A percentile compares a stretch with the other conserved stretches of the same genome.
phyloP scores from a whole-genome alignment of 2,329 filamentous ascomycete species.

The Ophiostoma sp. region DNA sequence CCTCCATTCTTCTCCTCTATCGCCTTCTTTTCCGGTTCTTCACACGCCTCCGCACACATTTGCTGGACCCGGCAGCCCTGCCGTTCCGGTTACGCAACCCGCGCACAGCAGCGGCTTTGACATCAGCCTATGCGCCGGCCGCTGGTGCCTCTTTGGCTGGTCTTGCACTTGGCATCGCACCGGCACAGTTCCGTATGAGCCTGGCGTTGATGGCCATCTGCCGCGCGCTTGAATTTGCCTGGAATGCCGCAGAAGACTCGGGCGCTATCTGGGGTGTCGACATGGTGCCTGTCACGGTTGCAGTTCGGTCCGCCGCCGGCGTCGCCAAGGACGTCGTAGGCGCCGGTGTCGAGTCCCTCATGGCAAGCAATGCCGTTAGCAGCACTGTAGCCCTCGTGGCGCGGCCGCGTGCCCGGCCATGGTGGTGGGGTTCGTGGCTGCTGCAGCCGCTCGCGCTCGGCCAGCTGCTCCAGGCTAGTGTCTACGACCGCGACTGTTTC shows the following conservation, averaged over 20 bases:
- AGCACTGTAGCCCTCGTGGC: conserved; percentile 18
- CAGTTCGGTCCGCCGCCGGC: conserved; percentile 33
- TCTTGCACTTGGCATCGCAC: conserved; percentile 70
- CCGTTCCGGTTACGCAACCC: conserved; percentile 83
- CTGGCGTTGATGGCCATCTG: conserved; percentile 78
- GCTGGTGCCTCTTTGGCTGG: conserved; percentile 87
- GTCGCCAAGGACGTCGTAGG: conserved; percentile 29
- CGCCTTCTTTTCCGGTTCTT: conserved; percentile 88
- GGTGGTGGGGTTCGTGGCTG: conserved; percentile 83
- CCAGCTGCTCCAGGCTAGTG: conserved; percentile 68
- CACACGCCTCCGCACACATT: conserved; percentile 66
- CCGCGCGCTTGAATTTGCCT: conserved; percentile 76
- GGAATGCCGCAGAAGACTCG: conserved; percentile 74
- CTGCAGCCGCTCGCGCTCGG: conserved; percentile 70
- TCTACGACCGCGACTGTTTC: conserved; percentile 72
- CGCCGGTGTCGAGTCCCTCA: conserved; percentile 16
- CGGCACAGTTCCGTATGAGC: conserved; percentile 62
- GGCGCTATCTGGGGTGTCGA: conserved; percentile 60
- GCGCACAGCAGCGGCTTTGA: conserved; percentile 65
- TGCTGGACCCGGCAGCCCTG: conserved; percentile 72
- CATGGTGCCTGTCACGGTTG: conserved; percentile 35
- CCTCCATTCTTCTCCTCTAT: conserved; percentile 76
- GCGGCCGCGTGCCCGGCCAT: conserved; percentile 56
- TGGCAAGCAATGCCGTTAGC: conserved; percentile 18
- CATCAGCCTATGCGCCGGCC: conserved; percentile 77